Evolutionary conservation across 306 rosid species (phyloP), one percentile per base, ranked within the genome.

Genomic region (Lathyrus aphaca): DNA sequence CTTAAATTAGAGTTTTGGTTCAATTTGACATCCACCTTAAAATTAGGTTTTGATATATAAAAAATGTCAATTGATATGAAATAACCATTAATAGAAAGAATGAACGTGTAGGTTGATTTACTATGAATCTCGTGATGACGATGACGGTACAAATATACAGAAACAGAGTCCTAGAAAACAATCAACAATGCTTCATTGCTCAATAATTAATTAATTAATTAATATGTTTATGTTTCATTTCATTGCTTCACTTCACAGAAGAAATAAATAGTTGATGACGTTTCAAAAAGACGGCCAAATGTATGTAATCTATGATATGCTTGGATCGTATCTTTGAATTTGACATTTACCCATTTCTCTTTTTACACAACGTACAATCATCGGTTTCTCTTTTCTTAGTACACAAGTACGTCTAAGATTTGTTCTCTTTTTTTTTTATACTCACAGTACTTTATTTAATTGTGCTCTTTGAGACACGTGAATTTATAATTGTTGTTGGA

Each of bases 291-390:
- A 67, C 46, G 42, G 44, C 30, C 37, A 76, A 43, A 60, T 62
- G 29, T 32, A 64, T 62, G 30, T 32, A 64, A 83, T 83, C 86
- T 74, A 74, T 35, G 19, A 64, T 30, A 27, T 39, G 58, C 73
- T 69, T 83, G 67, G 23, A 81, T 72, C 87, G 71, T 68, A 83
- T 85, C 85, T 85, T 89, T 66, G 84, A 77, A 78, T 57, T 75
- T 71, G 64, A 74, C 75, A 73, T 73, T 69, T 73, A 48, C 68
- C 25, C 38, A 37, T 17, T 42, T 57, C 39, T 50, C 30, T 16
- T 17, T 5, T 73, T 15, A 23, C 71, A 69, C 75, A 13, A 21
- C n/a, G 30, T 73, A 81, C 80, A 81, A 49, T 69, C 16, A 54
- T 77, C 77, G 66, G 63, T 75, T 80, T 40, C 40, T 4, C 5